phyloP scores from a whole-genome alignment of 371 early-diverging fungal species.

The Blyttiomyces sp. region DNA sequence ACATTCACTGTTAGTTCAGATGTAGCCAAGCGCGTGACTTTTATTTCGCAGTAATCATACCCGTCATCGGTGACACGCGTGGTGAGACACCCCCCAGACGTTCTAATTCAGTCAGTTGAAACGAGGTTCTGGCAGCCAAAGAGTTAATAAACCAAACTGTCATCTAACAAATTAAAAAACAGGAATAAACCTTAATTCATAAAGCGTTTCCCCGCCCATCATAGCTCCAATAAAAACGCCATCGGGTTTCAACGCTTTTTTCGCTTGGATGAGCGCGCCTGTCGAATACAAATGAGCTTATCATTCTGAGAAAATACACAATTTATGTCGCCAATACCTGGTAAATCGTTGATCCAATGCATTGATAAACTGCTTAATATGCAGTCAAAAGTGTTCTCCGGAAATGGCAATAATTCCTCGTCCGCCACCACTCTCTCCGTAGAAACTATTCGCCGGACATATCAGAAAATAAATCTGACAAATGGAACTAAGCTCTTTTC shows the following conservation, averaged over 20 bases:
- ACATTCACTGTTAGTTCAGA: too few species aligned
- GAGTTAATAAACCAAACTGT: neutral
- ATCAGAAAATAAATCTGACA: neutral
- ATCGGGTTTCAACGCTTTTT: slow-evolving; percentile 79
- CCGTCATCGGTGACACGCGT: slow-evolving; percentile 87
- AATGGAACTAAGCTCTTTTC: neutral
- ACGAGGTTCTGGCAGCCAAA: slow-evolving; percentile 59
- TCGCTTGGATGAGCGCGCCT: slow-evolving; percentile 79
- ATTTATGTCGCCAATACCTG: slow-evolving; percentile 57
- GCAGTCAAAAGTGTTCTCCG: slow-evolving; percentile 77
- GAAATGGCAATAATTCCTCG: slow-evolving; percentile 79
- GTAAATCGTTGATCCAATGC: slow-evolving; percentile 96
- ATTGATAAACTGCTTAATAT: slow-evolving; percentile 80
- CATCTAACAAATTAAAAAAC: neutral
- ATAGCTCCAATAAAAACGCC: slow-evolving; percentile 89
- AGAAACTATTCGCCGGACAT: slow-evolving; percentile 48
- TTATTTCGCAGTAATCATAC: slow-evolving; percentile 32
- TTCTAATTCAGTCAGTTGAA: slow-evolving; percentile 90
- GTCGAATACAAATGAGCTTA: too few species aligned
- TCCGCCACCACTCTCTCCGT: slow-evolving; percentile 77
- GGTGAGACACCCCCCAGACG: slow-evolving; percentile 89
- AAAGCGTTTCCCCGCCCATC: slow-evolving; percentile 92
- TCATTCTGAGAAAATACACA: too few species aligned
- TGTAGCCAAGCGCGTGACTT: too few species aligned
- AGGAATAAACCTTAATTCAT: slow-evolving; percentile 68